Percentiles rank a stretch among this genome's conserved stretches.
These are phyloP conservation scores for Dothidotthia symphoricarpi DNA, from an alignment of 2,329 filamentous ascomycete genomes.

Conservation along the genomic window DNA sequence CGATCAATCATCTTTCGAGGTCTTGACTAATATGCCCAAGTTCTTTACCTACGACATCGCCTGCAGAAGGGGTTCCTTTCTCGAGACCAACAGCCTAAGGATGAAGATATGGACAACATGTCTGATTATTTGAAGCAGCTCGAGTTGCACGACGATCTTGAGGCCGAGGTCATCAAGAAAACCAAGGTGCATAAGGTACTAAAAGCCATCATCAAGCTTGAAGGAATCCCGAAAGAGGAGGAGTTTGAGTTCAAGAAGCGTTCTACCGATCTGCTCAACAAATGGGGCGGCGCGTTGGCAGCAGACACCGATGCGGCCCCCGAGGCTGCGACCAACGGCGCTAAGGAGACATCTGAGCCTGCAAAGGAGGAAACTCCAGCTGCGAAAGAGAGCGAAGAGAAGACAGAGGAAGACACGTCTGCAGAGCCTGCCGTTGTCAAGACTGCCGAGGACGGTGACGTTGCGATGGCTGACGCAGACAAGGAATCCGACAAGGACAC, in stretches of 20 bases:
- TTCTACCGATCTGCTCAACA: conserved; percentile 73
- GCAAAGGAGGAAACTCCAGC: conserved; percentile 33
- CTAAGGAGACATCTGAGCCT: conserved; percentile 40
- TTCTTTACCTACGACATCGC: conserved; percentile 91
- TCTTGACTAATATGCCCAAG: conserved; percentile 41
- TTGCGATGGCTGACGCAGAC: conserved; percentile 8
- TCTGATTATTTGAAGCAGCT: conserved; percentile 76
- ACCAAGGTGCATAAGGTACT: conserved; percentile 99
- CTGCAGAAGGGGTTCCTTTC: conserved; percentile 92
- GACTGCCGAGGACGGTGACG: conserved; percentile 11
- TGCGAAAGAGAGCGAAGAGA: conserved; percentile 32
- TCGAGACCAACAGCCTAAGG: conserved; percentile 79
- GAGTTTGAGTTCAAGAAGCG: conserved; percentile 87
- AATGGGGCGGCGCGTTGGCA: conserved; percentile 78
- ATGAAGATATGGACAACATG: conserved; percentile 78
- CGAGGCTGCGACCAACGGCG: conserved; percentile 35
- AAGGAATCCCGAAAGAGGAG: conserved; percentile 74
- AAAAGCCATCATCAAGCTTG: conserved; percentile 87
- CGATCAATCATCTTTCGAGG: not conserved
- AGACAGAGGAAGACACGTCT: conserved; percentile 23
- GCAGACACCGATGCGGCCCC: conserved; percentile 25
- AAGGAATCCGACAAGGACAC: conserved; percentile 3
- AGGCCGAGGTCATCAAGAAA: conserved; percentile 79
- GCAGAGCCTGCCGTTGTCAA: conserved; percentile 19
- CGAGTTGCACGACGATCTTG: conserved; percentile 76